Base-by-base conservation (phyloP, 2,329 filamentous ascomycete species). In the Paecilomyces dactylethromorphus region DNA sequence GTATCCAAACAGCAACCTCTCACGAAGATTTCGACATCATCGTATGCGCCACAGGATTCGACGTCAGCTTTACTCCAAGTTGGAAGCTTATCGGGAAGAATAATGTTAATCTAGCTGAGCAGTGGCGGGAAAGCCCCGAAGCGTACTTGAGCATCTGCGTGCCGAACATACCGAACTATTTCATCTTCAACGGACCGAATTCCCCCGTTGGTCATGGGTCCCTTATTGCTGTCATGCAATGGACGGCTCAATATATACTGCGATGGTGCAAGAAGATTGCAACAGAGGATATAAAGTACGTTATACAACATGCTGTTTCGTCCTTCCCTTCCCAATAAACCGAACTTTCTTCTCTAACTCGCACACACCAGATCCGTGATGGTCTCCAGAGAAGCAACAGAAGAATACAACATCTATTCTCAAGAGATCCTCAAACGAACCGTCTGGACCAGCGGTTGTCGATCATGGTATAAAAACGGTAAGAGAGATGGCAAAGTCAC, bases 11-110 rank as follows among this genome's bases (percentile, higher is more conserved):
- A 0, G 69, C 66, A 63, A 83, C 83, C 6, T 67, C 63, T 0
- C 70, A 78, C 11, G 73, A 81, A 1, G 76, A 81, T 6, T 81
- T 86, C 2, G 84, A 86, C 60, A 82, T 82, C 18, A 72, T 87
- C 15, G 81, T 88, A 60, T 87, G 84, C 63, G 83, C 84, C 1
- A 88, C 86, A 0, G 86, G 86, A 2, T 51, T 51, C n/a, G n/a
- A 51, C 18, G 49, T 51, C 15, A 51, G 22, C 22, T 51, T 51
- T 24, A 1, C 11, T 18, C 49, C 49, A n/a, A 2, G 18, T 4
- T 51, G 49, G 49, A n/a, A 51, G 22, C 11, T 51, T 3, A 21
- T 21, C 4, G 49, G 49, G 10, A 51, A 24, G 11, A n/a, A 21
- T 5, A n/a, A 21, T 15, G n/a, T 51, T n/a, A 18, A n/a, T 24